phyloP scores from a whole-genome alignment of 768 basidiomycete genomes.

The Cystobasidium tubakii region DNA sequence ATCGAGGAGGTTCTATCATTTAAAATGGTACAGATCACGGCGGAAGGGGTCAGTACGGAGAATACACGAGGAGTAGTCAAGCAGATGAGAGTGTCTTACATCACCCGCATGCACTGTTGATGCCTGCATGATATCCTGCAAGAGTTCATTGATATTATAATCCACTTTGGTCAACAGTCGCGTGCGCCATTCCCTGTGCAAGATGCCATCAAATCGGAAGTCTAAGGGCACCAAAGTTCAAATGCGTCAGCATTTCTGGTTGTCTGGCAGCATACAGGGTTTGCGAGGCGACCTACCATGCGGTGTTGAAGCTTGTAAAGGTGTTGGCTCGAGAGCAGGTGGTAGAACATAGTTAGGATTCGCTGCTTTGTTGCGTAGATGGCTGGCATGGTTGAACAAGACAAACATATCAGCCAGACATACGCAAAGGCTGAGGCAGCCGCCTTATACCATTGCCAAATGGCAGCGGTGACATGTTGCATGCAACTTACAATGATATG shows the following conservation, averaged over 20 bases:
- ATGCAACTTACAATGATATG: slow-evolving; percentile 17
- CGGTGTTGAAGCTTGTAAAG: slow-evolving; percentile 5
- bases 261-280: neutral
- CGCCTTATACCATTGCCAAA: no score
- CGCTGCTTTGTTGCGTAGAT: slow-evolving; percentile 30
- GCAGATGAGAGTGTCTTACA: neutral
- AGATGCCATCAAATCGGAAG: slow-evolving; percentile 18
- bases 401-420: neutral
- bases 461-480: no score
- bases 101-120: neutral
- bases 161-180: neutral
- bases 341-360: slow-evolving; percentile 27
- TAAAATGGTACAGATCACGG: no score
- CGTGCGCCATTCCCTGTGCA: neutral
- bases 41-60: no score
- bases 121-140: slow-evolving; percentile 7
- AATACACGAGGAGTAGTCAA: neutral
- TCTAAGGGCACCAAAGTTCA: neutral
- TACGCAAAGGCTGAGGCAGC: no score
- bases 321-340: slow-evolving; percentile 17
- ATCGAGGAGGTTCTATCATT: slow-evolving; percentile 26
- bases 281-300: neutral
- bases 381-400: neutral
- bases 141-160: slow-evolving; percentile 20
- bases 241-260: neutral